These are phyloP conservation scores for Scheffersomyces quercinus DNA, from an alignment of 1,139 yeast species.

Conservation along the genomic window DNA sequence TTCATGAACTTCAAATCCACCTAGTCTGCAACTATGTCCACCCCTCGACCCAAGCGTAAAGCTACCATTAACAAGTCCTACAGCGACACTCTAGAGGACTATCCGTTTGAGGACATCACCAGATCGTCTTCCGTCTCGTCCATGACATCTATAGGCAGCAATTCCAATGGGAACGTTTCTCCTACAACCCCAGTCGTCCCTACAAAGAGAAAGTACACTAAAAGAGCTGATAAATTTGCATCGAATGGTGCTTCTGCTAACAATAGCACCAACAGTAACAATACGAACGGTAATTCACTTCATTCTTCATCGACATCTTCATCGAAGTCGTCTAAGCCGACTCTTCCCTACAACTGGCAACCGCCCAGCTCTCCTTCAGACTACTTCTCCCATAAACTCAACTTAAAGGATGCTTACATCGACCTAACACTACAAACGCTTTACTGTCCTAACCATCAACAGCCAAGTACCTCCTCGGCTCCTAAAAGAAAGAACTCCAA, in stretches of 20 bases:
- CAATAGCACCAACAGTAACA: background rate
- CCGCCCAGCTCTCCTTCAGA: slow-evolving; percentile 31
- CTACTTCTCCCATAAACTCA: slow-evolving; percentile 38
- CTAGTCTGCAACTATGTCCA: slow-evolving; percentile 18
- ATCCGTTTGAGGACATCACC: slow-evolving; percentile 26
- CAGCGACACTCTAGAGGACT: slow-evolving; percentile 38
- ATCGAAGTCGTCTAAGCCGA: slow-evolving; percentile 2
- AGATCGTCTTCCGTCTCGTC: background rate
- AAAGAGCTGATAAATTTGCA: slow-evolving; percentile 1
- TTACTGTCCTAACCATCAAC: slow-evolving; percentile 34
- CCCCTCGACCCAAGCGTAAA: slow-evolving; percentile 43
- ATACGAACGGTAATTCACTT: background rate
- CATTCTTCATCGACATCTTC: background rate
- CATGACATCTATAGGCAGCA: background rate
- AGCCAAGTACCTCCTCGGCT: slow-evolving; percentile 6
- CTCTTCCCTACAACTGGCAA: slow-evolving; percentile 45
- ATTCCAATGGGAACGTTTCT: background rate
- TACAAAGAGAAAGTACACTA: slow-evolving; percentile 6
- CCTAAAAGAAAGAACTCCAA: slow-evolving; percentile 18
- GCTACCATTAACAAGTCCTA: slow-evolving; percentile 48
- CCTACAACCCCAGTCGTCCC: slow-evolving; percentile 1
- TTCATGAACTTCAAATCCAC: no score
- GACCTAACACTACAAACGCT: slow-evolving; percentile 32
- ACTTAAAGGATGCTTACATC: slow-evolving; percentile 37
- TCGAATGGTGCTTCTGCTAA: background rate